phyloP scores from a whole-genome alignment of 2,329 filamentous ascomycete species.

The Blumeriella jaapii region DNA sequence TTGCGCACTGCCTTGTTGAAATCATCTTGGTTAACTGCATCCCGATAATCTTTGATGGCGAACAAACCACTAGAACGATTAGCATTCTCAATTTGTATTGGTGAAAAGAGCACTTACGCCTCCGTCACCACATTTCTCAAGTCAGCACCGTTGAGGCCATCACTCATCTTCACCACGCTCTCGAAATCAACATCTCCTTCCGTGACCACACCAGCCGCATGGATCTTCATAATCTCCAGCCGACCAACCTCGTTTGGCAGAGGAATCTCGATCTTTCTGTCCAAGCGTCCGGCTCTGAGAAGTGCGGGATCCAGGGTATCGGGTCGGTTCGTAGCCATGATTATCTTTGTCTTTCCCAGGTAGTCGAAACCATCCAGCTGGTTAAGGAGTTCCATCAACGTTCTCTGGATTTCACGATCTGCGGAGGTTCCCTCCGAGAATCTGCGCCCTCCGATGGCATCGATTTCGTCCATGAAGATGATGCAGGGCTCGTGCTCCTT shows the following conservation, averaged over 20 bases:
- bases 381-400: constrained; percentile 96
- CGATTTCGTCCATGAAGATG: constrained; percentile 99
- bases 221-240: constrained; percentile 96
- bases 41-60: constrained; percentile 95
- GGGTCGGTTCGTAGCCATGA: constrained; percentile 98
- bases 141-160: constrained; percentile 94
- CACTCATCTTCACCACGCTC: constrained; percentile 99
- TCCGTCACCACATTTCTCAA: constrained; percentile 96
- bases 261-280: constrained; percentile 96
- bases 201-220: constrained; percentile 71
- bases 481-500: constrained; percentile 99
- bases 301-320: constrained; percentile 92
- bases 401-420: constrained; percentile 96
- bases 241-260: constrained; percentile 94
- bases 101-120: constrained; percentile 54
- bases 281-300: constrained; percentile 81
- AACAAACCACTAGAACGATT: constrained; percentile 62
- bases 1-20: constrained; percentile 99
- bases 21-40: constrained; percentile 94
- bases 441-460: constrained; percentile 90
- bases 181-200: constrained; percentile 98
- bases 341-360: constrained; percentile 98
- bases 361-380: constrained; percentile 99
- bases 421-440: constrained; percentile 97
- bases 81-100: constrained; percentile 14